Conservation (phyloP, 2,329 filamentous ascomycete genomes). For the Sclerotinia minor region DNA sequence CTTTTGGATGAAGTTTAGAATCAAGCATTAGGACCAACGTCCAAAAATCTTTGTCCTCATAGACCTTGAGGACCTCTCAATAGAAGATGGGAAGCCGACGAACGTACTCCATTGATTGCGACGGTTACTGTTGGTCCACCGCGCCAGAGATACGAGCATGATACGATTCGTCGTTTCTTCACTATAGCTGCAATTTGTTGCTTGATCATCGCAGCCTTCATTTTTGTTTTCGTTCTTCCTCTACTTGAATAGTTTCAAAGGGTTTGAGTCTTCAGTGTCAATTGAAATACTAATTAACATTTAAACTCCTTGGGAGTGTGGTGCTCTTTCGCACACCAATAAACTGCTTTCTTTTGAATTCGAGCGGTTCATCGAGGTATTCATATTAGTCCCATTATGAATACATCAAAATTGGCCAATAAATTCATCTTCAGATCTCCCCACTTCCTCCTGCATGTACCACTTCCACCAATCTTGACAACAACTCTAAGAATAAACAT, state of each 20-base stretch:
- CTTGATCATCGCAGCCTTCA: constrained; percentile 44
- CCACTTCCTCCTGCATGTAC: neutral
- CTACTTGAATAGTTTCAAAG: constrained; percentile 37
- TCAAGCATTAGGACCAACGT: neutral
- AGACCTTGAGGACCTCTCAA: neutral
- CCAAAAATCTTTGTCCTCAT: neutral
- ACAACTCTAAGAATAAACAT: neutral
- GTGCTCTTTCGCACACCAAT: neutral
- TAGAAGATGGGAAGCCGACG: constrained; percentile 27
- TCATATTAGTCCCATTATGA: neutral
- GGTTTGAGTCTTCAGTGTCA: neutral
- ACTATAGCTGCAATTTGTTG: constrained; percentile 60
- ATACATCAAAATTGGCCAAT: neutral
- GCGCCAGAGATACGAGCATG: constrained; percentile 58
- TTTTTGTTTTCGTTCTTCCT: constrained; percentile 52
- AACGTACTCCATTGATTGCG: constrained; percentile 67
- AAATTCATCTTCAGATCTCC: neutral
- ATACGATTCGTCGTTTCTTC: constrained; percentile 64
- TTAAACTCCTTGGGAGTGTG: neutral
- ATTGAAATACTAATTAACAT: no score
- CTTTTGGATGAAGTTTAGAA: neutral
- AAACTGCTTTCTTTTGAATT: no score
- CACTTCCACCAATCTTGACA: neutral
- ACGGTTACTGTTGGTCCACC: constrained; percentile 58
- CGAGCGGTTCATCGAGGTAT: neutral